Evolutionary conservation across 2,329 filamentous ascomycete species (phyloP).

Genomic region (Aspergillus nomiae): DNA sequence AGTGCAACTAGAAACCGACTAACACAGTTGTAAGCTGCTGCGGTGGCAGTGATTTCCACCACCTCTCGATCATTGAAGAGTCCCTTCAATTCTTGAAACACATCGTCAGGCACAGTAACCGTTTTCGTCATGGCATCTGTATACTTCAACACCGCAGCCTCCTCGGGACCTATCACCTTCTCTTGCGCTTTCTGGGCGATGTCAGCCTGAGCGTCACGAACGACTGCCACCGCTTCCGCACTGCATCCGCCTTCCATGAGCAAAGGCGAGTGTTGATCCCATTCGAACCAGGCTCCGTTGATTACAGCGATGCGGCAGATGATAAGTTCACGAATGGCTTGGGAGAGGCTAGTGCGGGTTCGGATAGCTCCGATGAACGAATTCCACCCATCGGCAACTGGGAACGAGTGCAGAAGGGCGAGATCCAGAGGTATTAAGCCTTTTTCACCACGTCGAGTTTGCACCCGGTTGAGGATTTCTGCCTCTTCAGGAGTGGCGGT

Average conservation of each 20-base stretch:
- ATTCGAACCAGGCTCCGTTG: slow-evolving; percentile 84
- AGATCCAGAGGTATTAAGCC: slow-evolving; percentile 57
- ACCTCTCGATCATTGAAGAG: slow-evolving; percentile 70
- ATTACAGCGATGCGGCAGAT: slow-evolving; percentile 80
- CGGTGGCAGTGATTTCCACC: slow-evolving; percentile 78
- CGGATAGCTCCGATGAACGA: slow-evolving; percentile 59
- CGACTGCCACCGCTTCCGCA: slow-evolving; percentile 43
- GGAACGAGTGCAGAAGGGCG: slow-evolving; percentile 56
- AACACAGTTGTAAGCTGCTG: slow-evolving; percentile 82
- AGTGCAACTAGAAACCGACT: slow-evolving; percentile 81
- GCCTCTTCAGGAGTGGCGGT: slow-evolving; percentile 51
- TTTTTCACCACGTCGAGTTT: slow-evolving; percentile 53
- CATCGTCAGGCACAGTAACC: slow-evolving; percentile 67
- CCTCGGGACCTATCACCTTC: slow-evolving; percentile 55
- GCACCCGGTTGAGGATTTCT: slow-evolving; percentile 53
- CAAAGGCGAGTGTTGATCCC: slow-evolving; percentile 77
- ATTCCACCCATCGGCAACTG: slow-evolving; percentile 62
- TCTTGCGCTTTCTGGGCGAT: slow-evolving; percentile 26
- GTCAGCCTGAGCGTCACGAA: slow-evolving; percentile 35
- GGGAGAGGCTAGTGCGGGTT: slow-evolving; percentile 53
- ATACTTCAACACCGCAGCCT: slow-evolving; percentile 71
- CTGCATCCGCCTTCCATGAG: slow-evolving; percentile 62
- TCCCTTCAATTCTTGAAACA: slow-evolving; percentile 65
- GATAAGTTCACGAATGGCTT: slow-evolving; percentile 69
- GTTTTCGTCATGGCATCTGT: slow-evolving; percentile 82